Evolutionary conservation across 2,329 filamentous ascomycete species (phyloP).

Genomic region (Lanzia echinophila): DNA sequence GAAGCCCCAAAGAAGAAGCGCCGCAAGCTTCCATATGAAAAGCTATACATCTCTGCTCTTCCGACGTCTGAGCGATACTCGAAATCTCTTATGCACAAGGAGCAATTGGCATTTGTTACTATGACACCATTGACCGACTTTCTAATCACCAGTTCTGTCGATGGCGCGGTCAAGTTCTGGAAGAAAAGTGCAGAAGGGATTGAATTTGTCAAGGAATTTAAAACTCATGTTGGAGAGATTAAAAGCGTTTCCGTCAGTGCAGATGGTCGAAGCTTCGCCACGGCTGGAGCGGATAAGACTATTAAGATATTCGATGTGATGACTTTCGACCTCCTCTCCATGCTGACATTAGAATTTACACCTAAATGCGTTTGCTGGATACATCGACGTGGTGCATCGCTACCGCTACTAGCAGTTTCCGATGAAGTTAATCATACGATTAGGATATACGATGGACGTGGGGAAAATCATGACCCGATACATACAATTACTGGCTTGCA

Average conservation of each 20-base stretch:
- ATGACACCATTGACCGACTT: slow-evolving; percentile 92
- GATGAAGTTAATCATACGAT: slow-evolving; percentile 67
- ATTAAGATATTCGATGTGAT: slow-evolving; percentile 78
- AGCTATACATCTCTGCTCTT: slow-evolving; percentile 85
- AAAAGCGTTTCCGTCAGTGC: slow-evolving; percentile 76
- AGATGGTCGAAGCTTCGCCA: slow-evolving; percentile 91
- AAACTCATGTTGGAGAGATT: slow-evolving; percentile 81
- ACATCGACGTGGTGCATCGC: slow-evolving; percentile 77
- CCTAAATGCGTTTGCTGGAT: slow-evolving; percentile 88
- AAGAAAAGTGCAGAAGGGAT: slow-evolving; percentile 88
- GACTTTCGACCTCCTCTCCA: slow-evolving; percentile 80
- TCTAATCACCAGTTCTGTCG: slow-evolving; percentile 84
- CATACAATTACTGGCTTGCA: slow-evolving; percentile 78
- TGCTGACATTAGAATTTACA: slow-evolving; percentile 68
- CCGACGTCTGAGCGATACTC: slow-evolving; percentile 78
- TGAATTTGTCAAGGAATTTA: slow-evolving; percentile 98
- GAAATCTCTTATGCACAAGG: slow-evolving; percentile 97
- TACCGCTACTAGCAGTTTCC: slow-evolving; percentile 79
- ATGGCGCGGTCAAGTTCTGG: slow-evolving; percentile 99
- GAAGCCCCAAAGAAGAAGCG: slow-evolving; percentile 83
- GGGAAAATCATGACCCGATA: slow-evolving; percentile 68
- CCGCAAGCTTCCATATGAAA: slow-evolving; percentile 85
- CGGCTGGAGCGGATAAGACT: slow-evolving; percentile 69
- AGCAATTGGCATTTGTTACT: slow-evolving; percentile 81
- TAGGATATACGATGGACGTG: slow-evolving; percentile 81